Evolutionary conservation across 257 asterid species (phyloP), one percentile per base, ranked within the genome.

Genomic region (Solanum virginianum): DNA sequence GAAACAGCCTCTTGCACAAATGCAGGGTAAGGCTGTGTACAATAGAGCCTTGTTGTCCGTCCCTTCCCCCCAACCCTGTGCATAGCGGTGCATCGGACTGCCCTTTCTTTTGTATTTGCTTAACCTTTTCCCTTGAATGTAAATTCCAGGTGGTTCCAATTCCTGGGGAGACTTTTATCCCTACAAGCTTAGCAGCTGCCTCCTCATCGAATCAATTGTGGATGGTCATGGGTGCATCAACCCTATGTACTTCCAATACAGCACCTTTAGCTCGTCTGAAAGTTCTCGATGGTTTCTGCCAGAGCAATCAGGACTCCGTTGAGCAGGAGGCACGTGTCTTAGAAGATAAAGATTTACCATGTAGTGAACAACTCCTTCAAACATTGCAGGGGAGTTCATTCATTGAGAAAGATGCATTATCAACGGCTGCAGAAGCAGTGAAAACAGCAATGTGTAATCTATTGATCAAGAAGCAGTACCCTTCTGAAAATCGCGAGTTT

Each of bases 141-240:
- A 51, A 75, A 57, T 69, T 80, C 74, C 91, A 97, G 99, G 94
- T 94, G 85, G 85, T 97, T 75, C 83, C 86, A 16, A 77, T 91
- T 20, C 75, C 84, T 53, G 96, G 92, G 84, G 99, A 95, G 88
- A 82, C 92, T 8, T 94, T 90, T 86, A 87, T 95, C 57, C 99
- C 98, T 18, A 97, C 98, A 12, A 91, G 97, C 89, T 68, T 96
- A 9, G 93, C 93, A 53, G 87, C 94, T 2, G 56, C 94, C 85
- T 80, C 87, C 13, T 91, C 93, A 0, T 85, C 80, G 80, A 89
- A 90, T 18, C 80, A 91, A 15, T 88, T 95, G 84, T 97, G 98
- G 99, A 94, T 94, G 97, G 95, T 94, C 70, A 94, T 97, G 98
- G 99, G 98, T 0, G 94, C 90, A 10, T 95, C 98, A 14, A 89